phyloP scores from a whole-genome alignment of 2,329 filamentous ascomycete species.

The Alternaria conjuncta region DNA sequence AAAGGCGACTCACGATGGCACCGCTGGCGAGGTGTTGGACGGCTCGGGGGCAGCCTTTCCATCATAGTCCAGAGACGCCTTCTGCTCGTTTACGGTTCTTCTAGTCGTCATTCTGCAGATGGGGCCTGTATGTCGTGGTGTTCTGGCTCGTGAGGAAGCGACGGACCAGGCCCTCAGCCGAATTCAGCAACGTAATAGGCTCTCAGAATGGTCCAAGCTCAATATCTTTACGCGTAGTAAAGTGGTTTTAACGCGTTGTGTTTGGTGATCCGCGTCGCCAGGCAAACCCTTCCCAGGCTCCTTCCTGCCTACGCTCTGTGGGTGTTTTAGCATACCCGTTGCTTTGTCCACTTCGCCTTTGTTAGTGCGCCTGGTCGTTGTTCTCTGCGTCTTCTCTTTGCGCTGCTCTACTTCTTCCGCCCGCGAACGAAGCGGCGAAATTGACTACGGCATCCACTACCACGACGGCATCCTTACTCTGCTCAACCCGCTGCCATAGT shows the following conservation, averaged over 20 bases:
- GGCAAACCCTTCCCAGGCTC: background rate
- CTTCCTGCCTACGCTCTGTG: constrained; percentile 3
- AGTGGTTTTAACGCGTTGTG: constrained; percentile 16
- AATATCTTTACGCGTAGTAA: constrained; percentile 12
- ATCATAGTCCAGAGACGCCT: constrained; percentile 63
- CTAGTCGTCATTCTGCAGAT: constrained; percentile 68
- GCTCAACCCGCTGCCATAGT: background rate
- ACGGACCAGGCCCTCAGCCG: background rate
- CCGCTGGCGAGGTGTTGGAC: constrained; percentile 80
- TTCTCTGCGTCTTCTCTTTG: constrained; percentile 6
- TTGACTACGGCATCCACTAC: background rate
- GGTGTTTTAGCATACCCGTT: constrained; percentile 7
- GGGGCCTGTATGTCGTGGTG: background rate
- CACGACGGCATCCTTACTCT: background rate
- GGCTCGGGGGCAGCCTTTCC: constrained; percentile 51
- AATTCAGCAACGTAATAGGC: constrained; percentile 24
- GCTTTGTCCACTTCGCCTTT: constrained; percentile 24
- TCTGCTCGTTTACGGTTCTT: constrained; percentile 70
- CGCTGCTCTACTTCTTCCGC: background rate
- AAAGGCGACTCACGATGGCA: constrained; percentile 70
- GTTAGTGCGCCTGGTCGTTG: constrained; percentile 13
- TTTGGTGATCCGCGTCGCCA: constrained; percentile 22
- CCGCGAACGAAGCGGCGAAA: constrained; percentile 3
- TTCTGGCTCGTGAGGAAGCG: constrained; percentile 4
- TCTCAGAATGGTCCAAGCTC: constrained; percentile 17